Conservation (phyloP, 1,284 basidiomycete species). For the Coniferiporia weirii region DNA sequence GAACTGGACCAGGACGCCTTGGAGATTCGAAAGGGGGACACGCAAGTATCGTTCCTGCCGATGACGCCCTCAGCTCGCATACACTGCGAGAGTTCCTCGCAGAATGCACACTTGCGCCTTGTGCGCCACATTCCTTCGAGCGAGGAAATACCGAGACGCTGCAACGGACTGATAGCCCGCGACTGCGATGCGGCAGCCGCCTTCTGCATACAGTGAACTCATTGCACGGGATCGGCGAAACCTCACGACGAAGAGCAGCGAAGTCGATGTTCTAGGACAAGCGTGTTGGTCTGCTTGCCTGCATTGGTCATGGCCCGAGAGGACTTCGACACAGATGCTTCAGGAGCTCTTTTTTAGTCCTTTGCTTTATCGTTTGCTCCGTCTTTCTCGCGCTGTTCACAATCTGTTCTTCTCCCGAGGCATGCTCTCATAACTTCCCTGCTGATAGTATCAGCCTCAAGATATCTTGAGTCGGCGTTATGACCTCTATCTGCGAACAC, state of each 20-base stretch:
- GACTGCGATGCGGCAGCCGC: not conserved
- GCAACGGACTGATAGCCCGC: not conserved
- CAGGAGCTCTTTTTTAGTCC: not conserved
- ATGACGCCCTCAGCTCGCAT: not conserved
- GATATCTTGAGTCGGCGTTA: no score
- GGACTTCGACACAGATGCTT: not conserved
- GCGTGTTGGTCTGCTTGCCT: not conserved
- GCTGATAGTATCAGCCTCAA: not conserved
- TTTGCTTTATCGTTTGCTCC: not conserved
- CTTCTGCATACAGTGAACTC: not conserved
- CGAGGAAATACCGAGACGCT: conserved; percentile 3
- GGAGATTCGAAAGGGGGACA: not conserved
- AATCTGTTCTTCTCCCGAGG: not conserved
- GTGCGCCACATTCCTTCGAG: not conserved
- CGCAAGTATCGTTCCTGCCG: not conserved
- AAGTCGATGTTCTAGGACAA: not conserved
- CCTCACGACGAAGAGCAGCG: not conserved
- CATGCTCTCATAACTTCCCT: not conserved
- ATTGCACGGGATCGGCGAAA: not conserved
- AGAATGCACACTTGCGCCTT: not conserved
- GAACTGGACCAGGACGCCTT: not conserved
- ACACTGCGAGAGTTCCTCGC: not conserved
- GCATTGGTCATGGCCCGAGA: not conserved
- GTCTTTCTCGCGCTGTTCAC: not conserved
- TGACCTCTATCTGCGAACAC: no score